Evolutionary conservation across 352 stramenopile species (phyloP).

Genomic region (Peronosclerospora sorghi): DNA sequence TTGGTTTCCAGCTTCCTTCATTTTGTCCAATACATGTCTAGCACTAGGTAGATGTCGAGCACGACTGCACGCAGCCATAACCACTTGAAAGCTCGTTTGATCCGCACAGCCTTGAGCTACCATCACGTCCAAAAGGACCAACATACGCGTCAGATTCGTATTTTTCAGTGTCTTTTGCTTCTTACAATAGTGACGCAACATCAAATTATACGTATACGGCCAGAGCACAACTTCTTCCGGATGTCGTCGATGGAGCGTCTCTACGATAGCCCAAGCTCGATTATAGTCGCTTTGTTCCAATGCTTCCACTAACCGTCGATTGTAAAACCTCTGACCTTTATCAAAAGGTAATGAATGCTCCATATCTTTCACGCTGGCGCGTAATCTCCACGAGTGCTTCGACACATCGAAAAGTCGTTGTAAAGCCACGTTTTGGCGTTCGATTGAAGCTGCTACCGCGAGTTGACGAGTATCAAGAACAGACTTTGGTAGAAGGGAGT

Average conservation of each 20-base stretch:
- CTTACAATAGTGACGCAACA: conserved; percentile 41
- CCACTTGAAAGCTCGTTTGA: conserved; percentile 51
- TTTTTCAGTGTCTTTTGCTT: conserved; percentile 22
- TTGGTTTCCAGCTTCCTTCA: conserved; percentile 18
- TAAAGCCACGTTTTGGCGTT: neutral
- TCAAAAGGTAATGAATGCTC: conserved; percentile 10
- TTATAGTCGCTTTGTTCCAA: conserved; percentile 22
- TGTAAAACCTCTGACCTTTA: conserved; percentile 36
- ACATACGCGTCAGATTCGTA: conserved; percentile 26
- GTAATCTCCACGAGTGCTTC: conserved; percentile 11
- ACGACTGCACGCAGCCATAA: conserved; percentile 53
- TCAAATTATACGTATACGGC: conserved; percentile 39
- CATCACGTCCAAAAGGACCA: conserved; percentile 47
- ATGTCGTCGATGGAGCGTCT: conserved; percentile 14
- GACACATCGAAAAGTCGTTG: conserved; percentile 9
- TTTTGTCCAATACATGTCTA: conserved; percentile 29
- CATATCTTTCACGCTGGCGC: conserved; percentile 6
- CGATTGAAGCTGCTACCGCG: conserved; percentile 6
- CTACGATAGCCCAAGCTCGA: conserved; percentile 19
- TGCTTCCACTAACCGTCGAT: conserved; percentile 22
- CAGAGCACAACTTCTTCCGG: conserved; percentile 20
- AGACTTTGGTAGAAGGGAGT: neutral
- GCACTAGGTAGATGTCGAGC: conserved; percentile 27
- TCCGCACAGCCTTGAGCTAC: conserved; percentile 23
- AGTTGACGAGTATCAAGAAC: conserved; percentile 10